Conservation (phyloP, 192 early-diverging fungal genomes). For the Phycomyces nitens region DNA sequence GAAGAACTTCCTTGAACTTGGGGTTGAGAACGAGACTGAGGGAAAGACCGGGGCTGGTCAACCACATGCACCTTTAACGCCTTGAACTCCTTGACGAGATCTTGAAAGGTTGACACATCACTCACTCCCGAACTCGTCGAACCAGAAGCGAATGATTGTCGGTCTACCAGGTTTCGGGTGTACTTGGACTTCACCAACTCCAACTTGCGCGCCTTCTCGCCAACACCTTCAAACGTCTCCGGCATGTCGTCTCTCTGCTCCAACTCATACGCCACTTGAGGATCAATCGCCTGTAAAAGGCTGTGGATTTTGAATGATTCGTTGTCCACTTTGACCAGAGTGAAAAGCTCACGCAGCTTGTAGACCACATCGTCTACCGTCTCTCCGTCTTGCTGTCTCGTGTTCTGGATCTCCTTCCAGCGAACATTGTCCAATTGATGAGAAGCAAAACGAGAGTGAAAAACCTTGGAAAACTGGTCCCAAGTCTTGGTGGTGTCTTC, state of each 20-base stretch:
- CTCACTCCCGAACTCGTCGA: not conserved
- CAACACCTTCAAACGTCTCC: not conserved
- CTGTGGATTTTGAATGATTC: not conserved
- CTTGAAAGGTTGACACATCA: not conserved
- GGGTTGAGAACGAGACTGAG: not conserved
- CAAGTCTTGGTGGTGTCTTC: not conserved
- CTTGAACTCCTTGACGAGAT: not conserved
- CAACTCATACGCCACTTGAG: conserved; percentile 2
- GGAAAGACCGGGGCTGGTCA: not conserved
- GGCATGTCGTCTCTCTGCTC: not conserved
- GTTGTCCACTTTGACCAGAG: not conserved
- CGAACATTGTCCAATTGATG: conserved; percentile 1
- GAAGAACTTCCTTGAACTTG: not conserved
- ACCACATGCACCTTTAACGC: conserved; percentile 1
- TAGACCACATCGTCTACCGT: not conserved
- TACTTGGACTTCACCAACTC: not conserved
- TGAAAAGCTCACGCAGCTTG: not conserved
- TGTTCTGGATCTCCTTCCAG: not conserved
- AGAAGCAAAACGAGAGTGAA: not conserved
- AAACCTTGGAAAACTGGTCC: not conserved
- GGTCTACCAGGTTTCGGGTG: not conserved
- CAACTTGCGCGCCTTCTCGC: not conserved
- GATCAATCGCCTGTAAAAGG: not conserved
- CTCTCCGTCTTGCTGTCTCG: not conserved
- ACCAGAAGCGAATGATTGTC: too few relatives aligned